Conservation (phyloP, 495 filamentous ascomycete species). For the Penicillium roqueforti region DNA sequence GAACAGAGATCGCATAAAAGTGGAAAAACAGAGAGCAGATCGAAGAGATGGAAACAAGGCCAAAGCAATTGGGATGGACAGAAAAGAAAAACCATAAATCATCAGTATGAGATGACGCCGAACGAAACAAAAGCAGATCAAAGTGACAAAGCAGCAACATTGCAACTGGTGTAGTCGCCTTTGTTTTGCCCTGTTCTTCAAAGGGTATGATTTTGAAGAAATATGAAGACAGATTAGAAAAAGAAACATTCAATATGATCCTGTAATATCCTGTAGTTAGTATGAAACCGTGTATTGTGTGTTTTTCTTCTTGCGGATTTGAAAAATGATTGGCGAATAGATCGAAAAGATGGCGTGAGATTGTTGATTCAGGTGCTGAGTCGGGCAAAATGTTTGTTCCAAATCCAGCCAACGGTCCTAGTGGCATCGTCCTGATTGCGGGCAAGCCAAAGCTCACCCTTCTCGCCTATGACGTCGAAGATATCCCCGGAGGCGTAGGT, state of each 20-base stretch:
- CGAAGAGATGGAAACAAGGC: not conserved
- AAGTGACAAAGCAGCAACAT: not conserved
- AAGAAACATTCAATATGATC: not conserved
- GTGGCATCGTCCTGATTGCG: slow-evolving; percentile 88
- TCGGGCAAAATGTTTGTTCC: slow-evolving; percentile 82
- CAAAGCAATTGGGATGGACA: not conserved
- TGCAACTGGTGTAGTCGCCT: not conserved
- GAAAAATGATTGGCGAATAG: not conserved
- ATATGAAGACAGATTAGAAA: slow-evolving; percentile 8
- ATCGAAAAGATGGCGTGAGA: not conserved
- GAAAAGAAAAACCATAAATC: not conserved
- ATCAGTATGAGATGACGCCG: not conserved
- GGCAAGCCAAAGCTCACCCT: slow-evolving; percentile 96
- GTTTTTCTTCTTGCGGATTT: not conserved
- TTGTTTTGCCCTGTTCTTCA: not conserved
- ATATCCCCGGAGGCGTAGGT: slow-evolving; percentile 93
- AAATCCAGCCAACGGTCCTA: slow-evolving; percentile 89
- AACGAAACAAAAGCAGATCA: not conserved
- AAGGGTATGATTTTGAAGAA: not conserved
- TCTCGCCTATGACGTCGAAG: slow-evolving; percentile 88
- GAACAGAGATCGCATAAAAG: not conserved
- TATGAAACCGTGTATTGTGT: not conserved
- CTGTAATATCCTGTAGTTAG: not conserved
- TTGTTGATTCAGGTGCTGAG: not conserved
- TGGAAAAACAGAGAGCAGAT: not conserved